A percentile compares a stretch with the other conserved stretches of the same genome.
phyloP scores from a whole-genome alignment of 371 early-diverging fungal genomes.

The Zychaea mexicana region DNA sequence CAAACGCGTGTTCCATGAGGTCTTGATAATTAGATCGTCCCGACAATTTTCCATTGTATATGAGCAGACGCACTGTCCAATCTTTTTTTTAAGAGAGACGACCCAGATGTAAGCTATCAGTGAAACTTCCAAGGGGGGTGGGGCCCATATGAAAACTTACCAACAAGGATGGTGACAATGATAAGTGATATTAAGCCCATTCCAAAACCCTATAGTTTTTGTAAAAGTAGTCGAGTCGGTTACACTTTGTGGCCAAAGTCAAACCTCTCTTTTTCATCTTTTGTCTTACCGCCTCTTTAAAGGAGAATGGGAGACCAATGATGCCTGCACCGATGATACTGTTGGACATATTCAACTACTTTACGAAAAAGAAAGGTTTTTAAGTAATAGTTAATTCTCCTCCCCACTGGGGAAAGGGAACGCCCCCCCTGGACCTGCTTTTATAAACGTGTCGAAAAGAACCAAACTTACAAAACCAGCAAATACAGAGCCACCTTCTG shows the following conservation, averaged over 20 bases:
- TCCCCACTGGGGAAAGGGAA: too few relatives aligned
- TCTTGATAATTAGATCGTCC: conserved; percentile 79
- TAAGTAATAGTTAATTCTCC: too few relatives aligned
- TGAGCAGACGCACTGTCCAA: conserved; percentile 78
- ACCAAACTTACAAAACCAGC: conserved; percentile 47
- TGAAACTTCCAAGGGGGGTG: too few relatives aligned
- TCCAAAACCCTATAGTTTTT: conserved; percentile 48
- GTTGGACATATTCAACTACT: conserved; percentile 75
- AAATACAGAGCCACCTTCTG: conserved; percentile 49
- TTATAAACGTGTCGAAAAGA: background rate
- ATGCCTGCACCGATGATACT: conserved; percentile 80
- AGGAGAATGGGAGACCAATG: conserved; percentile 66
- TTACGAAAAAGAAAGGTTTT: conserved; percentile 28
- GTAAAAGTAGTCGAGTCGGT: background rate
- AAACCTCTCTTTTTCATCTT: too few relatives aligned
- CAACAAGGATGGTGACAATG: conserved; percentile 64
- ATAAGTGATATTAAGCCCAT: conserved; percentile 67
- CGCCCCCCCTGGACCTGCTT: conserved; percentile 1
- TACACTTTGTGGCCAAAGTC: too few relatives aligned
- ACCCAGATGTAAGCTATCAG: too few relatives aligned
- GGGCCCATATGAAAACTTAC: conserved; percentile 37
- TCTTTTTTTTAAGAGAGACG: conserved; percentile 34
- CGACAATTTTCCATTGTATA: conserved; percentile 69
- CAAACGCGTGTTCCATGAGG: conserved; percentile 74
- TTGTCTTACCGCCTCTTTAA: conserved; percentile 61